Evolutionary conservation across 1,284 basidiomycete genomes (phyloP), one percentile per base, ranked within the genome.

Genomic region (Phylloboletellus chloephorus): DNA sequence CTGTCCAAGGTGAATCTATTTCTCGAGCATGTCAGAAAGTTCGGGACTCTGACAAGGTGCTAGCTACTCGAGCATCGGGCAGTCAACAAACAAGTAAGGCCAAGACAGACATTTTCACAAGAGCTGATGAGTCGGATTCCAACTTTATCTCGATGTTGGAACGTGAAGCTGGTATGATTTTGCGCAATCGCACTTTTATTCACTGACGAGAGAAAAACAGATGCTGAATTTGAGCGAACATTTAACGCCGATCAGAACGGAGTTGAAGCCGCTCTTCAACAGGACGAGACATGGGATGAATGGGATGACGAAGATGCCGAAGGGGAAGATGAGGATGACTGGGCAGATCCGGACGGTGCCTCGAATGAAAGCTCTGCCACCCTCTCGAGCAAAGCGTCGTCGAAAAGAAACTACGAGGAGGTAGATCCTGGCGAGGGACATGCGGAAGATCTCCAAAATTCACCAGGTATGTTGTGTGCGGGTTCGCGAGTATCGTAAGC

Each of bases 351-450:
- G 39, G 66, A 68, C 26, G 53, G 51, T 16, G 54, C 38, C 8
- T 66, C 67, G 4, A 66, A 64, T 25, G 49, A 67, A 41, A 68
- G 68, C 25, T 71, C 72, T 17, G 49, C 57, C 21, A 74, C 72
- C 5, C 57, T 74, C 20, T 71, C 73, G 15, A 77, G 72, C 48
- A 71, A 60, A 44, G 57, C 65, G 19, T 60, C 58, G 19, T 50
- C 57, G 16, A 79, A 79, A 57, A 62, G 77, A 45, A 65, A 64
- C 25, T 65, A 71, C 39, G 69, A 72, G 15, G 73, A 76, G 43
- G 56, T 72, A 25, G 76, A 75, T 17, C 49, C 56, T 2, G 62
- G 64, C 24, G 68, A 66, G 24, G 61, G 64, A 16, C 56, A 56
- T 20, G 50, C 51, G 10, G 51, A 55, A 19, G 51, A 52, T 36